phyloP scores from a whole-genome alignment of 176 grass and related monocot species.

The Aegilops tauschii region DNA sequence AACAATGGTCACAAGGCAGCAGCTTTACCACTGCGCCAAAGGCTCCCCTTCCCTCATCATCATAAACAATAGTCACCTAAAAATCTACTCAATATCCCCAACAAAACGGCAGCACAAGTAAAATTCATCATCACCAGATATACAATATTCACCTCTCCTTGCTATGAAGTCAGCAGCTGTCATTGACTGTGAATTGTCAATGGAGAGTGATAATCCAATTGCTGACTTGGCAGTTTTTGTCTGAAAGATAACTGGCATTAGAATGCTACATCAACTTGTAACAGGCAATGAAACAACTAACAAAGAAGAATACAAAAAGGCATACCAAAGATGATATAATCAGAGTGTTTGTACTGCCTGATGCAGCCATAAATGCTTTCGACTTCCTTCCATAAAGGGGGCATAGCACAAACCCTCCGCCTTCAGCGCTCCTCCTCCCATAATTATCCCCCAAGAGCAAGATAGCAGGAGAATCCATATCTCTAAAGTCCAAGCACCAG shows the following conservation, averaged over 20 bases:
- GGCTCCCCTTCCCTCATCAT: not conserved
- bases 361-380: conserved; percentile 91
- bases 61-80: not conserved
- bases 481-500: conserved; percentile 98
- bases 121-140: not conserved
- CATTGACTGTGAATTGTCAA: conserved; percentile 83
- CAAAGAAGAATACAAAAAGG: not conserved
- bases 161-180: conserved; percentile 77
- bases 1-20: no score
- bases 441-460: conserved; percentile 70
- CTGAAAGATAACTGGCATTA: conserved; percentile 43
- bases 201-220: conserved; percentile 68
- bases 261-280: conserved; percentile 17
- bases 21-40: no score
- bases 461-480: conserved; percentile 87
- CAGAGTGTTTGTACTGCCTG: conserved; percentile 67
- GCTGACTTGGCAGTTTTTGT: conserved; percentile 77
- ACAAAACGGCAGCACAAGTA: not conserved
- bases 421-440: conserved; percentile 75
- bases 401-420: conserved; percentile 89
- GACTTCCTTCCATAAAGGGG: conserved; percentile 91
- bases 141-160: conserved; percentile 62
- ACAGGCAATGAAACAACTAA: not conserved
- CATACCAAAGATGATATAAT: conserved; percentile 89
- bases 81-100: not conserved